Conservation (phyloP, 139 green algal genomes). For the Chlorella sp. region DNA sequence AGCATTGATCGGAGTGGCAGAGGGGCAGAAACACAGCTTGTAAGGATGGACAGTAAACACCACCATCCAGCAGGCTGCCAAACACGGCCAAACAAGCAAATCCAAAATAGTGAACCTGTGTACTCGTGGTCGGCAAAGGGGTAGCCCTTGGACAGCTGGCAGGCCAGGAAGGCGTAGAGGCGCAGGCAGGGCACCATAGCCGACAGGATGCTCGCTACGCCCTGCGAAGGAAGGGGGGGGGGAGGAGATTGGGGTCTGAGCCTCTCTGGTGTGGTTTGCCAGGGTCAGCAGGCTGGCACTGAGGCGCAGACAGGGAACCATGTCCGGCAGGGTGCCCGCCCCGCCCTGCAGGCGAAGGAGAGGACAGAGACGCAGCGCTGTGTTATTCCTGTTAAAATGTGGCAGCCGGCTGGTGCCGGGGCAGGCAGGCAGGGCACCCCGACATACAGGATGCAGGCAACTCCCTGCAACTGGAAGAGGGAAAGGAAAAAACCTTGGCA, state of each 20-base stretch:
- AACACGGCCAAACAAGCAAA: neutral
- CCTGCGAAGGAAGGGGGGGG: constrained; percentile 32
- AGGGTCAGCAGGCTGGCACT: neutral
- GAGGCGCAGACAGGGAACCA: neutral
- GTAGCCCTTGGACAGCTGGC: constrained; percentile 49
- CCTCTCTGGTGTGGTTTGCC: neutral
- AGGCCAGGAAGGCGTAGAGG: constrained; percentile 80
- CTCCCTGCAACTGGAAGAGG: too few species aligned
- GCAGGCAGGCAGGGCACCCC: too few species aligned
- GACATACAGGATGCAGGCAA: too few species aligned
- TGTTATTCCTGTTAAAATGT: too few species aligned
- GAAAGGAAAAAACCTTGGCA: too few species aligned
- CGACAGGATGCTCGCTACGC: constrained; percentile 61
- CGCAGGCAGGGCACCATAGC: constrained; percentile 80
- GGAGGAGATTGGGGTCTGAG: neutral
- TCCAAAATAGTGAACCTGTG: neutral
- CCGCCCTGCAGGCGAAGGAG: too few species aligned
- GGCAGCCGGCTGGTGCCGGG: too few species aligned
- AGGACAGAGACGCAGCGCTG: too few species aligned
- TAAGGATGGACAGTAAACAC: neutral
- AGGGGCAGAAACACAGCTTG: too few species aligned
- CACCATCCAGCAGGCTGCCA: neutral
- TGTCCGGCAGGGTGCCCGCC: too few species aligned
- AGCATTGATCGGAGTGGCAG: neutral
- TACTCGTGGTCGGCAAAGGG: constrained; percentile 19